A percentile compares a stretch with the other conserved stretches of the same genome.
phyloP scores from a whole-genome alignment of 2,329 filamentous ascomycete genomes.

The Aspergillus sp. region DNA sequence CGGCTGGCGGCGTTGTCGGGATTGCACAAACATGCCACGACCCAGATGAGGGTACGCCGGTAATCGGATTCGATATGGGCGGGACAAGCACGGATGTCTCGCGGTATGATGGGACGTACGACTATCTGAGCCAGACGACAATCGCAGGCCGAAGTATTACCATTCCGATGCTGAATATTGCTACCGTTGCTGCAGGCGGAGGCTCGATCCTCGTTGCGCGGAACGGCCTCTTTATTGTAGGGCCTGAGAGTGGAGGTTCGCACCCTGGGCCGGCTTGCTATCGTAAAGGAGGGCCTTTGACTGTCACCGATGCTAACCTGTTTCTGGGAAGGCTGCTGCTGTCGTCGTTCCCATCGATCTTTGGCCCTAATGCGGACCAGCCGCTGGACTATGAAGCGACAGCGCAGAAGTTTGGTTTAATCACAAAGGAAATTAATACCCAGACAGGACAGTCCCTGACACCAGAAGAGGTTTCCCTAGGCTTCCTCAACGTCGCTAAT shows the following conservation, averaged over 20 bases:
- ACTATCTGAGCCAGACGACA: constrained; percentile 92
- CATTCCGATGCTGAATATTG: constrained; percentile 88
- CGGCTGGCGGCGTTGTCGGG: constrained; percentile 80
- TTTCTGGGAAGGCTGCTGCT: constrained; percentile 82
- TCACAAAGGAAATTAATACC: background rate
- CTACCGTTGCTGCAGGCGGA: constrained; percentile 89
- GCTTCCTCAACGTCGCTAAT: constrained; percentile 86
- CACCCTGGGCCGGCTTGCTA: constrained; percentile 93
- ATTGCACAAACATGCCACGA: constrained; percentile 92
- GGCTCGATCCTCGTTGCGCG: constrained; percentile 67
- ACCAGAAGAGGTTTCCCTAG: constrained; percentile 65
- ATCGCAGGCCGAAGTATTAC: constrained; percentile 90
- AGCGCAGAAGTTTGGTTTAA: constrained; percentile 34
- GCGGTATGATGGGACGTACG: constrained; percentile 81
- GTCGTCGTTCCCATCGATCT: constrained; percentile 94
- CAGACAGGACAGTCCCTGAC: constrained; percentile 47
- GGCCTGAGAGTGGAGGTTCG: constrained; percentile 85
- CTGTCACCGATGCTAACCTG: constrained; percentile 88
- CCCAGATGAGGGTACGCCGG: constrained; percentile 72
- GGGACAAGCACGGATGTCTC: constrained; percentile 89
- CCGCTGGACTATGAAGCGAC: constrained; percentile 76
- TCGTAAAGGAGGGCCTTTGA: constrained; percentile 83
- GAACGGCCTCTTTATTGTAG: constrained; percentile 88
- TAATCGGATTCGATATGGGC: constrained; percentile 96
- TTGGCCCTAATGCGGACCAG: constrained; percentile 85